These are phyloP conservation scores for Neofusicoccum laricinum DNA, from an alignment of 2,329 filamentous ascomycete species.

Conservation along the genomic window DNA sequence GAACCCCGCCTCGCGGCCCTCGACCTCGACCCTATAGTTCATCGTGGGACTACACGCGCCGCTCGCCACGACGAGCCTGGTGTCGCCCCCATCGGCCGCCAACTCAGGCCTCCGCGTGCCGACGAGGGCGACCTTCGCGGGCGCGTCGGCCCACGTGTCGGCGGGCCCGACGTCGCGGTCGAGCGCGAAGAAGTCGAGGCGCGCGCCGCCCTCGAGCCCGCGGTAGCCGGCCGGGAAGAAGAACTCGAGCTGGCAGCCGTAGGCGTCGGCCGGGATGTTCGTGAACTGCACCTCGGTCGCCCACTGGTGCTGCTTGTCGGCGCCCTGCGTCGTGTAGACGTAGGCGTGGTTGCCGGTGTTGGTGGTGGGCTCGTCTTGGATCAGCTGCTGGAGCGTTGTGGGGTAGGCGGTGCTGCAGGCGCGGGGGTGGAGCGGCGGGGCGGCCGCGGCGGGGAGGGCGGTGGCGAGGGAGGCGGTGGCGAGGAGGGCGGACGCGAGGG, in stretches of 20 bases:
- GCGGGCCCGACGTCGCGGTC: background rate
- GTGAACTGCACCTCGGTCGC: conserved; percentile 21
- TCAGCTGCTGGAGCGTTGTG: conserved; percentile 21
- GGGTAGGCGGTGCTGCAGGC: conserved; percentile 24
- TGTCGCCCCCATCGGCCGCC: background rate
- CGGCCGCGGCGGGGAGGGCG: conserved; percentile 18
- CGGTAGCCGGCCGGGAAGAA: conserved; percentile 24
- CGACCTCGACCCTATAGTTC: background rate
- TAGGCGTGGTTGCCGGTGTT: conserved; percentile 19
- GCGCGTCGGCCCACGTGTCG: background rate
- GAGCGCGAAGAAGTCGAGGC: conserved; percentile 22
- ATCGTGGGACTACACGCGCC: background rate
- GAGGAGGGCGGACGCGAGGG: conserved; percentile 20
- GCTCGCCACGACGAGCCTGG: background rate
- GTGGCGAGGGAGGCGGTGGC: conserved; percentile 18
- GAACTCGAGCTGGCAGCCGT: conserved; percentile 28
- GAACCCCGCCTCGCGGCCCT: background rate
- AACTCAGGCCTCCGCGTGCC: background rate
- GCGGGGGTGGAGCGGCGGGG: conserved; percentile 19
- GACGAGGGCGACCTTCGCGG: background rate
- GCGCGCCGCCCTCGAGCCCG: conserved; percentile 19
- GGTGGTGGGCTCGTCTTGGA: conserved; percentile 23
- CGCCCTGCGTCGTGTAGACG: background rate
- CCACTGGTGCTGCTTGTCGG: conserved; percentile 18
- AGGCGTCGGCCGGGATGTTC: conserved; percentile 23